phyloP scores from a whole-genome alignment of 2,329 filamentous ascomycete species.

The Aspergillus brasiliensis region DNA sequence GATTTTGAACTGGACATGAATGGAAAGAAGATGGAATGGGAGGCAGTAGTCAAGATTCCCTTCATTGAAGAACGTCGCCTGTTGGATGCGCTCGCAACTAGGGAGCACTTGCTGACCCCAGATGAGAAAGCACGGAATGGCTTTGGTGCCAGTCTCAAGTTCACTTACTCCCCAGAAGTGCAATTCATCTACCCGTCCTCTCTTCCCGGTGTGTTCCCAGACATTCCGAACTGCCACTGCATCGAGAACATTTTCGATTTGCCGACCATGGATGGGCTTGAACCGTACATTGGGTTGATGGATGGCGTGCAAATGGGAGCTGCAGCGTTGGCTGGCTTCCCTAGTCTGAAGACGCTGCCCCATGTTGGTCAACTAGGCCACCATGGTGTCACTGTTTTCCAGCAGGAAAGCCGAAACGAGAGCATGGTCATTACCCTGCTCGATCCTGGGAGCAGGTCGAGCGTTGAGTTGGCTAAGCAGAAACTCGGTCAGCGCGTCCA shows the following conservation, averaged over 20 bases:
- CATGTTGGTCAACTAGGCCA: conserved; percentile 81
- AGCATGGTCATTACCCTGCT: conserved; percentile 89
- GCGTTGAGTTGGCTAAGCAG: conserved; percentile 69
- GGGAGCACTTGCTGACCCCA: conserved; percentile 73
- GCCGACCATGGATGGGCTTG: conserved; percentile 85
- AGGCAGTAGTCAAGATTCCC: conserved; percentile 97
- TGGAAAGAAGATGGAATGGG: conserved; percentile 99
- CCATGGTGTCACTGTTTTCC: conserved; percentile 91
- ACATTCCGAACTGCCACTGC: conserved; percentile 82
- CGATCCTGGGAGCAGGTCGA: conserved; percentile 71
- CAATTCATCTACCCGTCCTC: conserved; percentile 87
- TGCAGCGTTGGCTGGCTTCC: conserved; percentile 88
- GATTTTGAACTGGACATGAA: conserved; percentile 99
- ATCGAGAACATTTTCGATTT: conserved; percentile 96
- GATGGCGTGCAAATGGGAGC: conserved; percentile 80
- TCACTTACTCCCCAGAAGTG: conserved; percentile 76
- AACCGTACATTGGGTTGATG: conserved; percentile 80
- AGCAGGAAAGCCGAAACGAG: conserved; percentile 92
- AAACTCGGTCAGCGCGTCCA: conserved; percentile 85
- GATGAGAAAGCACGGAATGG: conserved; percentile 82
- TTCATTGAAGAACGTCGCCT: conserved; percentile 94
- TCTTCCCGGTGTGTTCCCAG: conserved; percentile 84
- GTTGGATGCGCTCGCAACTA: conserved; percentile 80
- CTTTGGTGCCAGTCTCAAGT: conserved; percentile 91
- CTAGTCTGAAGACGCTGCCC: conserved; percentile 81